Base-by-base conservation (phyloP, 441 rosid genomes). In the Hura crepitans region DNA sequence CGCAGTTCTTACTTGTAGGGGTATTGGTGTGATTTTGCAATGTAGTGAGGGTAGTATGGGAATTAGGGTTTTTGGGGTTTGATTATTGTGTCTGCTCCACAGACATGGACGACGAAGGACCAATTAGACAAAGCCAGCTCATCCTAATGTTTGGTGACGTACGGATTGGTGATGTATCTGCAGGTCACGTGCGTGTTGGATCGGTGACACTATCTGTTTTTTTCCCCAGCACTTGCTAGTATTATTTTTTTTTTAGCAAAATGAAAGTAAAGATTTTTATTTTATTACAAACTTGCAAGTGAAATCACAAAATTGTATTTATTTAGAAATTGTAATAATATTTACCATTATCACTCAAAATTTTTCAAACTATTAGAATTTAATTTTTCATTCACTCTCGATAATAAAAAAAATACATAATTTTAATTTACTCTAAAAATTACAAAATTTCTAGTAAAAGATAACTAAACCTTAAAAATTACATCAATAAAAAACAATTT, bases 111-210 rank as follows among this genome's bases (percentile, higher is more conserved):
- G 2, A 50, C 6, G 22, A 74, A 5, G 0, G 0, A 39, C 84
- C 72, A 77, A 74, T 77, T 0, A 30, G 2, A 47, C 62, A 27
- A 5, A 12, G 80, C 33, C 81, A 74, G 20, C 58, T 72, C 39
- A 30, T 13, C 25, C 0, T 0, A 5, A 0, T 58, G 28, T 43
- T 5, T 0, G 15, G 35, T 49, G 47, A 46, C 55, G 70, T 56
- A 18, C 56, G 22, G 59, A 27, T 0, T 43, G 15, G 37, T 69
- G 69, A 74, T 70, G 85, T 78, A 80, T 80, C 78, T 49, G 51
- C 33, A 35, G n/a, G 74, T 74, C 79, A 69, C 80, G 76, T 80
- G 83, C 76, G 59, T 65, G 20, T 66, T 13, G 18, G 69, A 69
- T 59, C 68, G 74, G 76, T 63, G 83, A 68, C 65, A 11, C 39